Evolutionary conservation across 1,284 basidiomycete species (phyloP).

Genomic region (Laetiporus sulphureus): DNA sequence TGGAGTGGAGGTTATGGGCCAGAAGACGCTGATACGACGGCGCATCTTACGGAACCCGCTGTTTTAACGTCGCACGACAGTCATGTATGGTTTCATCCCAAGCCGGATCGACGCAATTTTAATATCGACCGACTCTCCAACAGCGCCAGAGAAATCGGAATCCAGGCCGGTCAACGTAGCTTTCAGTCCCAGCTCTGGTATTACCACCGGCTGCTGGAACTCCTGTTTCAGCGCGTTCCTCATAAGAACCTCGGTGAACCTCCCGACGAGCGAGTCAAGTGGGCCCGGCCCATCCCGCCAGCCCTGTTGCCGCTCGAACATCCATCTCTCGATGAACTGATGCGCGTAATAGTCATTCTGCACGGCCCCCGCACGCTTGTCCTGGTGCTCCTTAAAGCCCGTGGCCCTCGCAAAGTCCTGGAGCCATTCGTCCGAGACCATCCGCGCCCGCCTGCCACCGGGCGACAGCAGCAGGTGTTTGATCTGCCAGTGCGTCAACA

Average conservation of each 20-base stretch:
- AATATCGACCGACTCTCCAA: background rate
- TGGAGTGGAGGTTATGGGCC: too few species aligned
- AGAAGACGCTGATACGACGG: too few species aligned
- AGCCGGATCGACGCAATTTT: background rate
- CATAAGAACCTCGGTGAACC: slow-evolving; percentile 4
- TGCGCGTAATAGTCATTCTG: slow-evolving; percentile 28
- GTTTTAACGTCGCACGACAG: too few species aligned
- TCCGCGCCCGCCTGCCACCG: slow-evolving; percentile 17
- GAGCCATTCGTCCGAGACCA: slow-evolving; percentile 41
- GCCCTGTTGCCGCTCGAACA: slow-evolving; percentile 18
- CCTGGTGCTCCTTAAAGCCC: slow-evolving; percentile 20
- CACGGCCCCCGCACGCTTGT: slow-evolving; percentile 26
- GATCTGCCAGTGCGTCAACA: slow-evolving; percentile 92
- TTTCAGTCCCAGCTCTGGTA: slow-evolving; percentile 15
- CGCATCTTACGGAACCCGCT: too few species aligned
- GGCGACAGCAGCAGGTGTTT: slow-evolving; percentile 64
- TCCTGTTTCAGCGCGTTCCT: slow-evolving; percentile 1
- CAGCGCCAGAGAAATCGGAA: background rate
- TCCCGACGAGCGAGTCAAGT: slow-evolving; percentile 21
- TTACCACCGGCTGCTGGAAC: slow-evolving; percentile 7
- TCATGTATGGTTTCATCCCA: too few species aligned
- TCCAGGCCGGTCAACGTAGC: slow-evolving; percentile 5
- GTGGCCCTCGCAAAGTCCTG: slow-evolving; percentile 17
- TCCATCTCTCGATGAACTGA: slow-evolving; percentile 26
- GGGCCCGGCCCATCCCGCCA: slow-evolving; percentile 23